Conservation (phyloP, 192 early-diverging fungal species). For the Entophlyctis luteolus region DNA sequence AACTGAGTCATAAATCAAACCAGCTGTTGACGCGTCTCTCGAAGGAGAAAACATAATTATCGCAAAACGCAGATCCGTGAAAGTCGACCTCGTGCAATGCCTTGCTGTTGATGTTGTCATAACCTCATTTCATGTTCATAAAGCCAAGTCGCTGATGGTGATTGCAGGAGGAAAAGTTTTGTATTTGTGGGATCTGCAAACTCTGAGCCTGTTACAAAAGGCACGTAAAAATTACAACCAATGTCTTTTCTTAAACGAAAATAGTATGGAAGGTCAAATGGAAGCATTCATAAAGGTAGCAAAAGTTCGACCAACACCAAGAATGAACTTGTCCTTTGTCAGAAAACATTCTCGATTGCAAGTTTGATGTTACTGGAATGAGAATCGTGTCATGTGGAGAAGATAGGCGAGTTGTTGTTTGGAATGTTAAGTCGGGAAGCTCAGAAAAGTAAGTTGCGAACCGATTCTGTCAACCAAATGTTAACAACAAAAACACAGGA, state of each 20-base stretch:
- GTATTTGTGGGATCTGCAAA: conserved; percentile 38
- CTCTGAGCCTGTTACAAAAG: conserved; percentile 33
- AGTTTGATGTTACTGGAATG: conserved; percentile 32
- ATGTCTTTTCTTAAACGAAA: not conserved
- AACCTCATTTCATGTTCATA: conserved; percentile 42
- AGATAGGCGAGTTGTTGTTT: conserved; percentile 48
- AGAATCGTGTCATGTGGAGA: conserved; percentile 39
- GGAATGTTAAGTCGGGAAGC: conserved; percentile 40
- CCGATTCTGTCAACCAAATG: not conserved
- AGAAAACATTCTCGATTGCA: conserved; percentile 42
- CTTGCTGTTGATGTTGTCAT: conserved; percentile 48
- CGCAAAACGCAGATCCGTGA: conserved; percentile 46
- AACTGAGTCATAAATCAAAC: no score
- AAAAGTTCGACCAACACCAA: no score
- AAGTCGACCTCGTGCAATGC: conserved; percentile 42
- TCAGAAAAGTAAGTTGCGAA: conserved; percentile 40
- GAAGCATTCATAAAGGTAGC: conserved; percentile 44
- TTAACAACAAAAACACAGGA: conserved; percentile 26
- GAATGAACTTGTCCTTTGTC: no score
- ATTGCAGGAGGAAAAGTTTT: conserved; percentile 39
- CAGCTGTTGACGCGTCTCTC: conserved; percentile 46
- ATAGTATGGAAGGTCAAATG: conserved; percentile 45
- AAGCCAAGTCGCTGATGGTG: conserved; percentile 25
- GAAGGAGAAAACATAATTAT: conserved; percentile 48
- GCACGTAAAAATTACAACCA: conserved; percentile 8